Evolutionary conservation across 2,329 filamentous ascomycete genomes (phyloP).

Genomic region (Clathrospora elynae): DNA sequence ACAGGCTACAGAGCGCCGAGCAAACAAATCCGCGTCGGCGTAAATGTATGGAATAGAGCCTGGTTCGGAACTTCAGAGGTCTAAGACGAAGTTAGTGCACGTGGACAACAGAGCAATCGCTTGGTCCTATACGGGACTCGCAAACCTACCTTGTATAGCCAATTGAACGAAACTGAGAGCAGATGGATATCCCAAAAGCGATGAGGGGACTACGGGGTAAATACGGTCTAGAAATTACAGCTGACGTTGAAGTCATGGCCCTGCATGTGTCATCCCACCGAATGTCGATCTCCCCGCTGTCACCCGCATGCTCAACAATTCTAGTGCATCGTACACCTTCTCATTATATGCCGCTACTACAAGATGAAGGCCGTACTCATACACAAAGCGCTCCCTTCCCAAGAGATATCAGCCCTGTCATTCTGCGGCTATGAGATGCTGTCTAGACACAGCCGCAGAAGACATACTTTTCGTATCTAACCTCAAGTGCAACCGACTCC

Average conservation of each 20-base stretch:
- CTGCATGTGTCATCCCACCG: slow-evolving; percentile 18
- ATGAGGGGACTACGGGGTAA: slow-evolving; percentile 14
- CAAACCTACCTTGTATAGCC: slow-evolving; percentile 34
- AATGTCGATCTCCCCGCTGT: slow-evolving; percentile 20
- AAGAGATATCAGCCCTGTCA: slow-evolving; percentile 20
- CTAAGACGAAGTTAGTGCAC: slow-evolving; percentile 30
- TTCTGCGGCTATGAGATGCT: slow-evolving; percentile 19
- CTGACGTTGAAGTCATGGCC: slow-evolving; percentile 17
- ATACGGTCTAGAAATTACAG: slow-evolving; percentile 13
- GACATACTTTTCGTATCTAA: slow-evolving; percentile 32
- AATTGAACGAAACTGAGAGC: slow-evolving; percentile 17
- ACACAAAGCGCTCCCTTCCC: slow-evolving; percentile 19
- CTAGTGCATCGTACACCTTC: slow-evolving; percentile 22
- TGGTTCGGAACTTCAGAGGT: slow-evolving; percentile 23
- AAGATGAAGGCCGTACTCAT: slow-evolving; percentile 23
- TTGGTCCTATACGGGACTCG: slow-evolving; percentile 25
- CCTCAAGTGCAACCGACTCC: slow-evolving; percentile 34
- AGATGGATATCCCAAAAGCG: slow-evolving; percentile 7
- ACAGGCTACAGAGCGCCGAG: slow-evolving; percentile 7
- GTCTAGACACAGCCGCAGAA: slow-evolving; percentile 24
- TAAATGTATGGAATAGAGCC: slow-evolving; percentile 31
- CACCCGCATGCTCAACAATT: slow-evolving; percentile 22
- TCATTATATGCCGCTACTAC: slow-evolving; percentile 32
- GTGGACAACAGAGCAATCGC: slow-evolving; percentile 24
- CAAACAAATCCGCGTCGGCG: slow-evolving; percentile 16